Conservation (phyloP, 768 basidiomycete species). For the Lactarius hatsudake region DNA sequence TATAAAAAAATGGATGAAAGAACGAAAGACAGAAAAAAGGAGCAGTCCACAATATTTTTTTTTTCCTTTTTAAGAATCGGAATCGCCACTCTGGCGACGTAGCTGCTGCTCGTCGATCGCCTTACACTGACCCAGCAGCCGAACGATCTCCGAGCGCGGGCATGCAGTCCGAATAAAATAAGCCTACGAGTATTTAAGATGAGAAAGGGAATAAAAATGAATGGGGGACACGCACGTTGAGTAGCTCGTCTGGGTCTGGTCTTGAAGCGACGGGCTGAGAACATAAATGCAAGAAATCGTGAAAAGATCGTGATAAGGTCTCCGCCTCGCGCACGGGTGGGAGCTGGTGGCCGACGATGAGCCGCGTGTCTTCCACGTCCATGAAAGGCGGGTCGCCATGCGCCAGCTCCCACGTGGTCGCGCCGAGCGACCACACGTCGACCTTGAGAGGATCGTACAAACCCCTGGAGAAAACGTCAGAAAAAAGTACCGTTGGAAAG, state of each 20-base stretch:
- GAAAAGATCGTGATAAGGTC: constrained; percentile 25
- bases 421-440: constrained; percentile 29
- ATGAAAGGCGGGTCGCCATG: constrained; percentile 24
- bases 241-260: constrained; percentile 27
- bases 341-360: constrained; percentile 15
- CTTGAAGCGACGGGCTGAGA: constrained; percentile 26
- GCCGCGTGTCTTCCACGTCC: constrained; percentile 24
- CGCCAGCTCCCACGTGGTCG: constrained; percentile 27
- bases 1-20: not conserved
- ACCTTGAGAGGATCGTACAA: constrained; percentile 27
- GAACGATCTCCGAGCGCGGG: constrained; percentile 27
- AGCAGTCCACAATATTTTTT: not conserved
- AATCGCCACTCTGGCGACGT: constrained; percentile 20
- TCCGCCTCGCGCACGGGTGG: constrained; percentile 26
- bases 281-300: constrained; percentile 28
- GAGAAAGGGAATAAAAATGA: too few species aligned
- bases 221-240: constrained; percentile 22
- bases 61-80: not conserved
- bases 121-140: constrained; percentile 27
- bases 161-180: constrained; percentile 27
- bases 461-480: constrained; percentile 12
- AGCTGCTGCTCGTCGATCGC: constrained; percentile 27
- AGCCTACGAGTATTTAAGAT: constrained; percentile 4
- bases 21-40: not conserved
- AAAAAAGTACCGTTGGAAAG: not conserved